phyloP scores from a whole-genome alignment of 2,329 filamentous ascomycete species.

The Penicillium hordei region DNA sequence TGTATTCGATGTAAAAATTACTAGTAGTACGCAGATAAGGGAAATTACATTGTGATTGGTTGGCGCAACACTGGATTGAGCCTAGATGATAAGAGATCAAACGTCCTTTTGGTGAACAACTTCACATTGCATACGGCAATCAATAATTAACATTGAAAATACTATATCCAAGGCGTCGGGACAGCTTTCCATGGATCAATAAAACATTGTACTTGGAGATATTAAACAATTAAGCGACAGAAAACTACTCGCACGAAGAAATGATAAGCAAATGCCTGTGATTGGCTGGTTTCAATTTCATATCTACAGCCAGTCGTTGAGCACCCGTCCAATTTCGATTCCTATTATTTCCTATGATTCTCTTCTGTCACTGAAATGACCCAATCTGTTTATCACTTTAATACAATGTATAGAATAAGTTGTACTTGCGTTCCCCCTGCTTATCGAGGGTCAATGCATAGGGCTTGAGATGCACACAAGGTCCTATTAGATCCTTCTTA shows the following conservation, averaged over 20 bases:
- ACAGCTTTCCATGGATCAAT: not conserved
- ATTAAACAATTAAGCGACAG: not conserved
- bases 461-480: not conserved
- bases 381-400: conserved; percentile 16
- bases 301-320: conserved; percentile 33
- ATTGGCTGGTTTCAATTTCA: conserved; percentile 28
- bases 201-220: not conserved
- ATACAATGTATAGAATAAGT: not conserved
- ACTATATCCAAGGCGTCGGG: not conserved
- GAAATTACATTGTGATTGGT: conserved; percentile 17
- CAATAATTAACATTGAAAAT: not conserved
- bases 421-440: conserved; percentile 8
- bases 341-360: conserved; percentile 17
- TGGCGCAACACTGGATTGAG: not conserved
- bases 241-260: not conserved
- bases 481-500: too few relatives aligned
- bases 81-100: conserved; percentile 16
- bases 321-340: conserved; percentile 1
- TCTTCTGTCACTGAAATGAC: conserved; percentile 18
- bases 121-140: not conserved
- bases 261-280: conserved; percentile 23
- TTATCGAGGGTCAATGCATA: conserved; percentile 13
- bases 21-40: not conserved
- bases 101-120: not conserved
- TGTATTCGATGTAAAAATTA: not conserved